phyloP scores from a whole-genome alignment of 1,284 basidiomycete species.

The Ganoderma resinaceum region DNA sequence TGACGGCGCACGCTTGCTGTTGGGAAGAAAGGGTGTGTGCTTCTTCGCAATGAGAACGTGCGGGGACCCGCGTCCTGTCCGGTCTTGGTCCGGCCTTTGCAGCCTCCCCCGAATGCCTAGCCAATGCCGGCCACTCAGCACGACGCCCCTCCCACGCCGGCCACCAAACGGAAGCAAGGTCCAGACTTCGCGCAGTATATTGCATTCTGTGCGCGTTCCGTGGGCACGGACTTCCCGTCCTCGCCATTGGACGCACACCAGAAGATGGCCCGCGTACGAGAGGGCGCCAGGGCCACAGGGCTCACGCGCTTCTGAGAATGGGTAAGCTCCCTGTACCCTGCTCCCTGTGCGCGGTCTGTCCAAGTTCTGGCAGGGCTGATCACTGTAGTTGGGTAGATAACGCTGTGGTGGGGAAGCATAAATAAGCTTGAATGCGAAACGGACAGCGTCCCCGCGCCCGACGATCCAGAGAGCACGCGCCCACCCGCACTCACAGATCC shows the following conservation, averaged over 20 bases:
- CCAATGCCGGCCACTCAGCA: conserved; percentile 1
- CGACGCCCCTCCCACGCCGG: conserved; percentile 3
- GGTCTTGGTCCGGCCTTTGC: background rate
- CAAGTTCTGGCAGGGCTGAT: background rate
- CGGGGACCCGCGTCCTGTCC: conserved; percentile 5
- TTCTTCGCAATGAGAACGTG: background rate
- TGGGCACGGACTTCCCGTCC: background rate
- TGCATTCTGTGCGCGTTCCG: conserved; percentile 1
- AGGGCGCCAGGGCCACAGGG: background rate
- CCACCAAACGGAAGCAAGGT: background rate
- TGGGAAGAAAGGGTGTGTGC: background rate
- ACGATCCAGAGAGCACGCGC: too few species aligned
- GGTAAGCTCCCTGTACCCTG: background rate
- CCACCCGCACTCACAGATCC: background rate
- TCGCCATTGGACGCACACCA: background rate
- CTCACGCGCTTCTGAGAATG: background rate
- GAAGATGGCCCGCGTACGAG: background rate
- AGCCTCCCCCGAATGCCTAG: background rate
- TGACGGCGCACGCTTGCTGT: background rate
- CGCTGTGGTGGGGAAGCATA: conserved; percentile 6
- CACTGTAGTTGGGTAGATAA: background rate
- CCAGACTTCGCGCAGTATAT: background rate
- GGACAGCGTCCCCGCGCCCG: background rate
- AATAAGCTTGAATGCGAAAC: conserved; percentile 17
- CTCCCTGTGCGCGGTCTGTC: background rate